Conservation (phyloP, 768 basidiomycete species). For the Boletus coccyginus region DNA sequence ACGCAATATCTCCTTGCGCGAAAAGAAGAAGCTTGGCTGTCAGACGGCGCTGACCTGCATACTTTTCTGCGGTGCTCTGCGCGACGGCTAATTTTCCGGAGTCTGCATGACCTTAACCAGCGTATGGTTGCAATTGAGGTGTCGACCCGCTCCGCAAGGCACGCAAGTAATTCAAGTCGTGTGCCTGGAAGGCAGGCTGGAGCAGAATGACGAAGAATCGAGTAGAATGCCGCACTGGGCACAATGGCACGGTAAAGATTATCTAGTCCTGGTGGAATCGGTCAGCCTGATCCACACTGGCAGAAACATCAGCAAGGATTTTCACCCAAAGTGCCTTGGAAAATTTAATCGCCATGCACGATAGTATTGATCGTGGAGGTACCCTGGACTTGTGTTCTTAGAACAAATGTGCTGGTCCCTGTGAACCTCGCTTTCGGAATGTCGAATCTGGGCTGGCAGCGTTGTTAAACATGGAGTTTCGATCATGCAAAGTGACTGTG, state of each 20-base stretch:
- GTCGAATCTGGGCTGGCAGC: slow-evolving; percentile 10
- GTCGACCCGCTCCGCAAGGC: slow-evolving; percentile 16
- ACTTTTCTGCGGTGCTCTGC: slow-evolving; percentile 29
- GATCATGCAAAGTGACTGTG: no score
- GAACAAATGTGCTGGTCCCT: slow-evolving; percentile 13
- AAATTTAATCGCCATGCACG: slow-evolving; percentile 19
- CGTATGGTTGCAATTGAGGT: slow-evolving; percentile 7
- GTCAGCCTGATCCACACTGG: not conserved
- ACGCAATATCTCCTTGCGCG: slow-evolving; percentile 20
- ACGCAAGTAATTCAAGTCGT: slow-evolving; percentile 14
- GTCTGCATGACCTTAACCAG: slow-evolving; percentile 25
- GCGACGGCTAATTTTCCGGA: slow-evolving; percentile 27
- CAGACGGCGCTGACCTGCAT: slow-evolving; percentile 16
- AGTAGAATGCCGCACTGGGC: slow-evolving; percentile 14
- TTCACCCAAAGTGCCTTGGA: slow-evolving; percentile 12
- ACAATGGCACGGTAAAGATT: slow-evolving; percentile 13
- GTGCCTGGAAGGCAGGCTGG: slow-evolving; percentile 20
- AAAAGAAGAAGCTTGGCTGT: slow-evolving; percentile 37
- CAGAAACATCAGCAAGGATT: not conserved
- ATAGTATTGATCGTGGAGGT: slow-evolving; percentile 14
- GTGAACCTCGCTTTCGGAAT: slow-evolving; percentile 13
- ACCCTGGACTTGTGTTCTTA: slow-evolving; percentile 7
- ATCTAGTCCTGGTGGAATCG: slow-evolving; percentile 8
- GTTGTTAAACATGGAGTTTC: slow-evolving; percentile 10
- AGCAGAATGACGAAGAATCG: slow-evolving; percentile 17